Percentiles rank a stretch among this genome's conserved stretches.
These are phyloP conservation scores for Sordariomycetes sp. DNA, from an alignment of 2,329 filamentous ascomycete genomes.

Conservation along the genomic window DNA sequence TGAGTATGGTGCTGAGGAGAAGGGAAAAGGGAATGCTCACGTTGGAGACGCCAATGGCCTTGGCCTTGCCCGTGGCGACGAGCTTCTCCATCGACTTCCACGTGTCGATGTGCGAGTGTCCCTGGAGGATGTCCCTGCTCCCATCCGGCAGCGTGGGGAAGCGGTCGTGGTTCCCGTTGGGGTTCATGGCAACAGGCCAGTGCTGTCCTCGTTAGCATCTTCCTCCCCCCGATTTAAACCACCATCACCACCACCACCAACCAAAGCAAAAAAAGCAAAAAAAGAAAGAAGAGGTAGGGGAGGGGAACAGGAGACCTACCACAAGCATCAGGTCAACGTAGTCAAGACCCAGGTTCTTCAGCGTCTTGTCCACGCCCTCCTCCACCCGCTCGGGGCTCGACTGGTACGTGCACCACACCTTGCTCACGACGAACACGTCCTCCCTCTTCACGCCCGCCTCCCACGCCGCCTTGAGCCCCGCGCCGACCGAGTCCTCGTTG, in stretches of 20 bases:
- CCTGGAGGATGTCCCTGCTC: constrained; percentile 58
- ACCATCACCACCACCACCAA: background rate
- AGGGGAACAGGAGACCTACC: constrained; percentile 17
- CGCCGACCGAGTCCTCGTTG: constrained; percentile 76
- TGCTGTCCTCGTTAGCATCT: constrained; percentile 33
- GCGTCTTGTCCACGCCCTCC: constrained; percentile 59
- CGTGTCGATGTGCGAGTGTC: constrained; percentile 62
- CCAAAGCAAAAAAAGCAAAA: background rate
- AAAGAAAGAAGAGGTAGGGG: background rate
- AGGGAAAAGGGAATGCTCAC: constrained; percentile 16
- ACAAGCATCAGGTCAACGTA: constrained; percentile 76
- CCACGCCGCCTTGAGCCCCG: constrained; percentile 65
- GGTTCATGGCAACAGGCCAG: constrained; percentile 76
- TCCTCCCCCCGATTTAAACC: background rate
- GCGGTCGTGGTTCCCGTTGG: constrained; percentile 60
- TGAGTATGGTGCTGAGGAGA: background rate
- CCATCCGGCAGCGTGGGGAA: constrained; percentile 70
- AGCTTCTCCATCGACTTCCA: constrained; percentile 69
- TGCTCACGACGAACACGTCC: constrained; percentile 76
- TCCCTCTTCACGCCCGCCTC: constrained; percentile 60
- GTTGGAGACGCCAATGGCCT: constrained; percentile 45
- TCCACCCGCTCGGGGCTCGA: constrained; percentile 42
- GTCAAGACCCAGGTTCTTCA: constrained; percentile 63
- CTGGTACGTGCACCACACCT: constrained; percentile 77
- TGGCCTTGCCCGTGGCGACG: constrained; percentile 45